Base-by-base conservation (phyloP, 2,329 filamentous ascomycete genomes). In the Colletotrichum sp. region DNA sequence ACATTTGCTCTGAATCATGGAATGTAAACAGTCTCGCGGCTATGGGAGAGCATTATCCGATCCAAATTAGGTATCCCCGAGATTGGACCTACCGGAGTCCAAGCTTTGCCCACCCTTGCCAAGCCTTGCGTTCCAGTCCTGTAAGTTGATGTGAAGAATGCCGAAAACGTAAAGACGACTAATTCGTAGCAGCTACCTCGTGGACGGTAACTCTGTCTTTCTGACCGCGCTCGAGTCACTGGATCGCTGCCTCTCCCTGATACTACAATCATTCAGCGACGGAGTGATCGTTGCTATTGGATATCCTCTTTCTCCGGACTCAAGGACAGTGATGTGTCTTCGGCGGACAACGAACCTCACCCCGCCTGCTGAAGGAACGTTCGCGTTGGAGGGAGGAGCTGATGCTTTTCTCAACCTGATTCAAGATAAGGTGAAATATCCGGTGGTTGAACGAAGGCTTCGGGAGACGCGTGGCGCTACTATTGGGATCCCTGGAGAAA, bases 391-490 rank as follows among this genome's bases (percentile, higher is more conserved):
- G 34, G 87, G 87, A 7, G 87, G 87, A 38, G 88, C 87, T 0
- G 83, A 87, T 62, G 80, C 84, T 8, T 87, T 89, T 26, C 81
- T 89, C 3, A 76, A 82, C 1, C 87, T 88, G 70, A 85, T 89
- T 32, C 80, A 85, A 62, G 80, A 81, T 2, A 80, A 83, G 4
- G 81, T 88, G 4, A 84, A 84, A 67, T 81, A 84, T 0, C 81
- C 84, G 75, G 73, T 83, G 74, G 73, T 83, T 9, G 64, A 79
- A 48, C 56, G 79, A 18, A 30, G 80, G 75, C 30, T 87, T 81
- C 71, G 81, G 78, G 2, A 80, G 79, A 59, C 18, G 6, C n/a
- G 70, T 4, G 63, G 68, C 14, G 78, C 83, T 4, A 78, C 75
- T 0, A 81, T 84, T 18, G 79, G 80, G 78, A 79, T 5, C 77